These are phyloP conservation scores for Dendrobium catenatum DNA, from an alignment of 106 monocot species.

Conservation along the genomic window DNA sequence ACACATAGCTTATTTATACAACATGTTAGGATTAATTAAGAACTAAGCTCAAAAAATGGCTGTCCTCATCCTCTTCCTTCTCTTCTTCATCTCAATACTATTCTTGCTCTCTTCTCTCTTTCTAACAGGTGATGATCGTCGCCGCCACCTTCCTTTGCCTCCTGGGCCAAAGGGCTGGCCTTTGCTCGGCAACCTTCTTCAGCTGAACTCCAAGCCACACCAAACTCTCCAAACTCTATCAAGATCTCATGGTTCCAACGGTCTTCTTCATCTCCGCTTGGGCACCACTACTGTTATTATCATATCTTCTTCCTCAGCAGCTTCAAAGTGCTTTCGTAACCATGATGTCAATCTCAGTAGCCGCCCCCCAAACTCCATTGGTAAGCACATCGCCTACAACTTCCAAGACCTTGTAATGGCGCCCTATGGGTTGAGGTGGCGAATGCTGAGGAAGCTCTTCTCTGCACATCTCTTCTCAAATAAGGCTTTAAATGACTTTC, in stretches of 20 bases:
- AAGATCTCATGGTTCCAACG: conserved; percentile 25
- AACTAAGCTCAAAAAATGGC: neutral
- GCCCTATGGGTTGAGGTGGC: conserved; percentile 48
- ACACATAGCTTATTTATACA: too few relatives aligned
- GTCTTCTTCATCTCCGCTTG: conserved; percentile 38
- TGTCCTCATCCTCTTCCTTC: neutral
- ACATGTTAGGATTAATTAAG: too few relatives aligned
- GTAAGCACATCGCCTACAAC: conserved; percentile 53
- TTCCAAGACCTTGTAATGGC: conserved; percentile 40
- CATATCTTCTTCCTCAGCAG: conserved; percentile 25
- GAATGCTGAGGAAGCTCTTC: conserved; percentile 33
- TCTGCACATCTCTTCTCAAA: conserved; percentile 28
- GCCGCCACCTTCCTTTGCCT: conserved; percentile 12
- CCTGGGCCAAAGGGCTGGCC: conserved; percentile 51
- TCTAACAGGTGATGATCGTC: neutral
- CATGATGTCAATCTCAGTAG: conserved; percentile 43
- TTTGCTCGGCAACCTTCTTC: conserved; percentile 43
- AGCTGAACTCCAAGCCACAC: conserved; percentile 43
- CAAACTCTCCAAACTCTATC: conserved; percentile 31
- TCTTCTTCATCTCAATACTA: neutral
- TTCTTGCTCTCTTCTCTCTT: neutral
- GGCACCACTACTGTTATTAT: conserved; percentile 40
- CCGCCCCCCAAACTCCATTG: conserved; percentile 51
- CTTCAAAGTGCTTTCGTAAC: conserved; percentile 23
- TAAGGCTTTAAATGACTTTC: conserved; percentile 29